Percentiles rank a stretch among this genome's conserved stretches.
phyloP scores from a whole-genome alignment of 1,284 basidiomycete genomes.

The Xerocomus minutiporus region DNA sequence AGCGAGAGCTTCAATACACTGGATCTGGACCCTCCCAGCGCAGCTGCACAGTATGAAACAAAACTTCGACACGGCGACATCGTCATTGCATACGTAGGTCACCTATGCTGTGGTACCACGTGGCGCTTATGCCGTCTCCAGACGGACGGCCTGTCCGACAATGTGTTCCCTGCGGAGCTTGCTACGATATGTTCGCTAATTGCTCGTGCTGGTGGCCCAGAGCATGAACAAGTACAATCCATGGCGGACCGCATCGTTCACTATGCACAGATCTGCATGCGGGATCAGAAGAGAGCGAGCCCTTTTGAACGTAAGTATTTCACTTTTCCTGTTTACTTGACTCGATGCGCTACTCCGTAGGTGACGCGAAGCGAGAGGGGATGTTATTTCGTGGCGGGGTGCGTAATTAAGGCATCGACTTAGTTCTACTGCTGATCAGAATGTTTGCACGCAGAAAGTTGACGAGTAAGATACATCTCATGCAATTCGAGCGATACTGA shows the following conservation, averaged over 20 bases:
- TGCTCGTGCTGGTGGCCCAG: conserved; percentile 49
- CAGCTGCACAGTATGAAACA: conserved; percentile 61
- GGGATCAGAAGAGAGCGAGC: conserved; percentile 54
- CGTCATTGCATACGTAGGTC: conserved; percentile 62
- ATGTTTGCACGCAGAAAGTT: conserved; percentile 42
- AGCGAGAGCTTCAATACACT: conserved; percentile 44
- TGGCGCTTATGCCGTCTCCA: conserved; percentile 33
- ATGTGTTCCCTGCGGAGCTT: conserved; percentile 74
- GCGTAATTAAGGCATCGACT: conserved; percentile 18
- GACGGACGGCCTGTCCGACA: conserved; percentile 87
- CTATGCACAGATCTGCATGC: conserved; percentile 67
- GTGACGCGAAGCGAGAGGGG: conserved; percentile 57
- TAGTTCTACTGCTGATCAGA: conserved; percentile 16
- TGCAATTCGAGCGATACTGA: conserved; percentile 25
- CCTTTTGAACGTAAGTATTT: conserved; percentile 63
- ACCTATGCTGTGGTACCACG: neutral
- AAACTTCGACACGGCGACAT: conserved; percentile 71
- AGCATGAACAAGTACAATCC: conserved; percentile 57
- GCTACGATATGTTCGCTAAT: conserved; percentile 63
- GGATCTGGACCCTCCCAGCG: conserved; percentile 55
- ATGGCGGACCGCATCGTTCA: conserved; percentile 71
- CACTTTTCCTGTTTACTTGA: neutral
- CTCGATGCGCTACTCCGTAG: conserved; percentile 31
- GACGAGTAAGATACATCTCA: conserved; percentile 51
- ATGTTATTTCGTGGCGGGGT: conserved; percentile 68